Percentiles rank a stretch among this genome's conserved stretches.
Evolutionary conservation across 306 rosid species (phyloP).

Genomic region (Cicer arietinum): DNA sequence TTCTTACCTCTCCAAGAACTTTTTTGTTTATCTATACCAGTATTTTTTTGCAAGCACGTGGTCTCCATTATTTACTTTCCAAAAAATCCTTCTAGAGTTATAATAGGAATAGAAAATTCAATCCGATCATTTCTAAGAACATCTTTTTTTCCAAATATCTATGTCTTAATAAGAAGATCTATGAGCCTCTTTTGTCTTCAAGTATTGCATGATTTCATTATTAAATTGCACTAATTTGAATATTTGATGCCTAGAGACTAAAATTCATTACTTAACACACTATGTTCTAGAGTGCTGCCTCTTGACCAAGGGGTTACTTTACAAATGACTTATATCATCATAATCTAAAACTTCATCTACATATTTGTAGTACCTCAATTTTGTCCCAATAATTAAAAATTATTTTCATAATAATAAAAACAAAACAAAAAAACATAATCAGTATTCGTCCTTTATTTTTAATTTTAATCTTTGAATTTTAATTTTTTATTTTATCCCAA

Average conservation of each 20-base stretch:
- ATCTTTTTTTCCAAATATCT: background rate
- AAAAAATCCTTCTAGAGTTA: background rate
- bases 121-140: background rate
- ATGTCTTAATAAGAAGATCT: background rate
- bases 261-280: background rate
- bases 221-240: background rate
- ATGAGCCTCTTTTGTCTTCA: background rate
- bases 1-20: constrained; percentile 40
- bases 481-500: no score
- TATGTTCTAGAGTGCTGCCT: background rate
- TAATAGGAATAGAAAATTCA: background rate
- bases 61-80: constrained; percentile 14
- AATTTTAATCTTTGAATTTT: no score
- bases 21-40: constrained; percentile 15
- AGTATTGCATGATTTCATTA: background rate
- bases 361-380: no score
- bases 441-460: no score
- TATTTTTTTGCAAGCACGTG: background rate
- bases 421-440: no score
- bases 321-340: background rate
- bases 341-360: background rate
- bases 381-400: no score
- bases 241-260: background rate
- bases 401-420: no score
- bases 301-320: background rate